These are phyloP conservation scores for Tremella fuciformis DNA, from an alignment of 768 basidiomycete species.

Conservation along the genomic window DNA sequence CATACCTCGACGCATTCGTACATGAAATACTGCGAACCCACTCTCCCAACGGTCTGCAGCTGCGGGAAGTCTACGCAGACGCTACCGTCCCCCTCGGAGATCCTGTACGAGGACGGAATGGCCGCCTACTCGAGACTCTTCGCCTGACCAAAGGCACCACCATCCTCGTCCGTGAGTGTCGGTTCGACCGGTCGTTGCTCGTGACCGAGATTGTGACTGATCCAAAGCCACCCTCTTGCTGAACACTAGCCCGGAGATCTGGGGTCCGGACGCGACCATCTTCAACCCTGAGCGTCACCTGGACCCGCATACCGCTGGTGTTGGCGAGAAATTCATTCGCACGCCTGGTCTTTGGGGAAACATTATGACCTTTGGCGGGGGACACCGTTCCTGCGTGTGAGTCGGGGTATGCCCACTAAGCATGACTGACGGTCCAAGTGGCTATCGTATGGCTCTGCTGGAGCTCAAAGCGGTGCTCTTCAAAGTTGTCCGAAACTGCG, in stretches of 20 bases:
- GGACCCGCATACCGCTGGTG: neutral
- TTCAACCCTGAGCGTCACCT: constrained; percentile 39
- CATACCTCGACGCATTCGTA: constrained; percentile 70
- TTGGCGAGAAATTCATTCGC: neutral
- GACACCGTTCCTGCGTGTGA: constrained; percentile 17
- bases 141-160: constrained; percentile 27
- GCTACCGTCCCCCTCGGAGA: constrained; percentile 15
- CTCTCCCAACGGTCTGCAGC: constrained; percentile 18
- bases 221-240: constrained; percentile 15
- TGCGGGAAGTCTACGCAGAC: constrained; percentile 14
- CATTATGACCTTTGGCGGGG: constrained; percentile 33
- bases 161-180: constrained; percentile 23
- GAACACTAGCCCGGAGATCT: constrained; percentile 28
- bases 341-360: constrained; percentile 30
- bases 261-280: constrained; percentile 24
- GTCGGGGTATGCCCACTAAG: neutral
- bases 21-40: constrained; percentile 22
- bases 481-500: constrained; percentile 26
- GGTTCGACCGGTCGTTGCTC: too few species aligned
- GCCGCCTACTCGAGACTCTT: constrained; percentile 25
- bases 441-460: constrained; percentile 36
- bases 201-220: too few species aligned
- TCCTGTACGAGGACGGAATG: constrained; percentile 22
- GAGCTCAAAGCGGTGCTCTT: constrained; percentile 42
- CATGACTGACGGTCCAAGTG: constrained; percentile 16